Evolutionary conservation across 108 stramenopile species (phyloP).

Genomic region (Cyclostephanos invisitatus): DNA sequence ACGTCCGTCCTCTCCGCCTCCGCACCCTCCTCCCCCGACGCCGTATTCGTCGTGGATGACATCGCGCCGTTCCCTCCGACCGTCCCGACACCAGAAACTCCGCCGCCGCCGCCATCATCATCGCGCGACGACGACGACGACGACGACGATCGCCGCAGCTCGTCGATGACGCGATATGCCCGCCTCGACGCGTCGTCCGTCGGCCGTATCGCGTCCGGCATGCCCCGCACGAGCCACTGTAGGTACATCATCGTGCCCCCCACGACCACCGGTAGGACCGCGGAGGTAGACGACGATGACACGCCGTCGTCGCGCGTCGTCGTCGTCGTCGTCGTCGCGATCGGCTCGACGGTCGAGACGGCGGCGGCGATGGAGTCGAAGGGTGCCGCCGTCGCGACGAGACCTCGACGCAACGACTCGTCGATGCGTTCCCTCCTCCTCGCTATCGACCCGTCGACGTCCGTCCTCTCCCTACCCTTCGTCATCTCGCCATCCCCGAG

Average conservation of each 20-base stretch:
- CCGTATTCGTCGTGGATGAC: neutral
- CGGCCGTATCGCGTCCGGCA: constrained; percentile 89
- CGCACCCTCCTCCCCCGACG: constrained; percentile 18
- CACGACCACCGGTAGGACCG: constrained; percentile 77
- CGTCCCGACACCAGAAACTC: neutral
- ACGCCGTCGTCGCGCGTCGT: neutral
- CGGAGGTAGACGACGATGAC: constrained; percentile 2
- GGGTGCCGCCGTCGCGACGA: neutral
- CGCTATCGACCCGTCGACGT: neutral
- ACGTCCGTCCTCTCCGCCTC: constrained; percentile 53
- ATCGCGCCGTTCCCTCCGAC: neutral
- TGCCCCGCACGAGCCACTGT: constrained; percentile 94
- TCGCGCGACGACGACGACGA: neutral
- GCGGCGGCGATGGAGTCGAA: neutral
- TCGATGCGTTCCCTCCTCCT: constrained; percentile 29
- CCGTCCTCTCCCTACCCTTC: neutral
- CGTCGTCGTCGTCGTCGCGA: neutral
- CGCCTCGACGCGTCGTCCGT: constrained; percentile 56
- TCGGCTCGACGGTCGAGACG: no score
- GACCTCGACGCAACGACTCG: constrained; percentile 4
- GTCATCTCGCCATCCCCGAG: no score
- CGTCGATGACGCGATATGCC: constrained; percentile 48
- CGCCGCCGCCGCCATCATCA: neutral
- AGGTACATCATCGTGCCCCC: constrained; percentile 98
- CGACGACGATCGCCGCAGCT: constrained; percentile 40